Evolutionary conservation across 2,329 filamentous ascomycete species (phyloP).

Genomic region (Alternaria longipes): DNA sequence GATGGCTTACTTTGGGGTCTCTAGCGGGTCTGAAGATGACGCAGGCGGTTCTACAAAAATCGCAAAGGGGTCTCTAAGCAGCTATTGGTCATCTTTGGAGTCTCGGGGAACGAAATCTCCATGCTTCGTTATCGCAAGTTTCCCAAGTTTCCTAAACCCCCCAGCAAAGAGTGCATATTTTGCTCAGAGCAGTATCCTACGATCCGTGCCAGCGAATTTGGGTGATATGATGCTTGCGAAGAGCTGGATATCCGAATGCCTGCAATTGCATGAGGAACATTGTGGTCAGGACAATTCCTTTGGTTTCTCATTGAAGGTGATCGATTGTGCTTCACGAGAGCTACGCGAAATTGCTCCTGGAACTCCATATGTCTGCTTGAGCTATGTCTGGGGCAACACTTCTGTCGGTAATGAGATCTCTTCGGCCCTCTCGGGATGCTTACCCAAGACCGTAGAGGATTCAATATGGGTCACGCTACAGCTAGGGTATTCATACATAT

Average conservation of each 20-base stretch:
- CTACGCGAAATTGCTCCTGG: not conserved
- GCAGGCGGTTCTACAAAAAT: no score
- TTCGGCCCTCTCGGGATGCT: not conserved
- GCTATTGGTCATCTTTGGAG: not conserved
- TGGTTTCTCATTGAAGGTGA: not conserved
- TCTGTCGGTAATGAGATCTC: not conserved
- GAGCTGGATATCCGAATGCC: not conserved
- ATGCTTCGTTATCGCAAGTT: not conserved
- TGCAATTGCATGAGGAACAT: fast-evolving
- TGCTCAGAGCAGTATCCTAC: not conserved
- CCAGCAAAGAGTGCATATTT: fast-evolving
- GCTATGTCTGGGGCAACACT: not conserved
- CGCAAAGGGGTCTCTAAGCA: no score
- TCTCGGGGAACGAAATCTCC: not conserved
- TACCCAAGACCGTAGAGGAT: not conserved
- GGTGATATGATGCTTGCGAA: not conserved
- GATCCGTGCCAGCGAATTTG: not conserved
- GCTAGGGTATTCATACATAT: not conserved
- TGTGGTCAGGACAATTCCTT: not conserved
- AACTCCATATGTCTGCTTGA: not conserved
- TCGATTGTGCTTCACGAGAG: not conserved
- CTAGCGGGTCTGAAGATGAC: not conserved
- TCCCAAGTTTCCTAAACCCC: no score
- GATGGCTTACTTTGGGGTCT: not conserved
- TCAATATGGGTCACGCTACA: not conserved